Evolutionary conservation across 768 basidiomycete species (phyloP).

Genomic region (Sutorius australiensis): DNA sequence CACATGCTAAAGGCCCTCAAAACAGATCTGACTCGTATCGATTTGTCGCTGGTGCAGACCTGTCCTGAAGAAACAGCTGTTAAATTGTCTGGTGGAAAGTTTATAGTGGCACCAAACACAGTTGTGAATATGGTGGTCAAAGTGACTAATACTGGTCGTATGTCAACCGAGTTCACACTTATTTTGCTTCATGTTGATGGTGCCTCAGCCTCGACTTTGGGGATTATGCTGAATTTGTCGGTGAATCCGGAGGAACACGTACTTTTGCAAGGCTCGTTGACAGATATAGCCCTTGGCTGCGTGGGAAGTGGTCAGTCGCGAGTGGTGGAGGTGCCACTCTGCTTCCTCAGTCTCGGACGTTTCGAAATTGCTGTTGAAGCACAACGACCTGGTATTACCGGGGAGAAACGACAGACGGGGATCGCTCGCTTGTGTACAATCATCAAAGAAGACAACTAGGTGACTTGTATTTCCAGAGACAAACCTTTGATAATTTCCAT

Average conservation of each 20-base stretch:
- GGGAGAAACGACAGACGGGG: slow-evolving; percentile 20
- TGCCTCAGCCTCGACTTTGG: slow-evolving; percentile 45
- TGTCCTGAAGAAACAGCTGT: slow-evolving; percentile 17
- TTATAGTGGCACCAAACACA: slow-evolving; percentile 51
- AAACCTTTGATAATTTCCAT: not conserved
- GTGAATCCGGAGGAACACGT: slow-evolving; percentile 61
- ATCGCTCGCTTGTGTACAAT: slow-evolving; percentile 14
- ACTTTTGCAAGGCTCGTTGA: slow-evolving; percentile 63
- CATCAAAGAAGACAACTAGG: slow-evolving; percentile 12
- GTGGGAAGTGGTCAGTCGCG: slow-evolving; percentile 52
- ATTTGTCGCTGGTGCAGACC: slow-evolving; percentile 46
- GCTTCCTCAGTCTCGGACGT: slow-evolving; percentile 68
- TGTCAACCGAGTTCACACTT: slow-evolving; percentile 27
- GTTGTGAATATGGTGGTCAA: slow-evolving; percentile 57
- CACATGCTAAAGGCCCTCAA: slow-evolving; percentile 78
- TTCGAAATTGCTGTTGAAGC: slow-evolving; percentile 49
- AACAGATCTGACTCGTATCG: slow-evolving; percentile 59
- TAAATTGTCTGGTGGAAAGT: slow-evolving; percentile 36
- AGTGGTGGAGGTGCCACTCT: slow-evolving; percentile 54
- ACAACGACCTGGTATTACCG: slow-evolving; percentile 20
- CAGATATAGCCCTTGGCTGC: slow-evolving; percentile 61
- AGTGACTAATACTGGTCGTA: slow-evolving; percentile 67
- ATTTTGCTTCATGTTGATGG: slow-evolving; percentile 7
- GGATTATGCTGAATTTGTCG: slow-evolving; percentile 51
- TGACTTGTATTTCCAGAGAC: not conserved